phyloP scores from a whole-genome alignment of 1,284 basidiomycete species.

The Rhodotorula sp. region DNA sequence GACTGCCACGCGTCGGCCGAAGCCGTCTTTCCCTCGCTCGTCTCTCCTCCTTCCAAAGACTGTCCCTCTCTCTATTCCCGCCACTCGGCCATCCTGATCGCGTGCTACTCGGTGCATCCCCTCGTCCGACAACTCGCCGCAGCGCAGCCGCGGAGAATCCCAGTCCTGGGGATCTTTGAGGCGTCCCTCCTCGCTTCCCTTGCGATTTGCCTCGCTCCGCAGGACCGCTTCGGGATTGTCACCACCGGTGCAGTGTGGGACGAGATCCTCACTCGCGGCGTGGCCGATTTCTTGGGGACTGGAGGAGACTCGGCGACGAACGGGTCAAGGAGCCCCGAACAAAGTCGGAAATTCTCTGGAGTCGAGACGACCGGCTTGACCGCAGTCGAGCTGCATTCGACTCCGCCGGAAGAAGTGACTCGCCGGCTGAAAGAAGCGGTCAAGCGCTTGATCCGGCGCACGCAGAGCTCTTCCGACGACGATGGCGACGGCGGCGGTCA shows the following conservation, averaged over 20 bases:
- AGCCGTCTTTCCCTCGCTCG: conserved; percentile 40
- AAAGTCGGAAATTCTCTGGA: conserved; percentile 48
- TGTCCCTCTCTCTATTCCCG: conserved; percentile 11
- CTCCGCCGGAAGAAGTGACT: conserved; percentile 49
- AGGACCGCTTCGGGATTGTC: conserved; percentile 53
- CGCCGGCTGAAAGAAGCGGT: conserved; percentile 47
- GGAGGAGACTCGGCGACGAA: neutral
- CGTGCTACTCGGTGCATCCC: conserved; percentile 58
- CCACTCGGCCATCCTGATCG: conserved; percentile 54
- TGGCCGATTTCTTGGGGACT: conserved; percentile 45
- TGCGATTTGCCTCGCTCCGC: conserved; percentile 32
- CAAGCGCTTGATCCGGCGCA: conserved; percentile 41
- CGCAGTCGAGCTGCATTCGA: conserved; percentile 54
- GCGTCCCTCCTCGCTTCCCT: conserved; percentile 52
- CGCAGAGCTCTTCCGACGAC: too few relatives aligned
- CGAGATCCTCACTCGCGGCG: conserved; percentile 50
- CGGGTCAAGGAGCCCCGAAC: neutral
- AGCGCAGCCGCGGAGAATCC: conserved; percentile 5
- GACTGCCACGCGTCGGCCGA: conserved; percentile 52
- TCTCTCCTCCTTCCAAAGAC: neutral
- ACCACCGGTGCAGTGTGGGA: conserved; percentile 57
- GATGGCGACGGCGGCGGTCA: conserved; percentile 34
- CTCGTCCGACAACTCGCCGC: conserved; percentile 53
- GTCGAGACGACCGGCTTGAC: conserved; percentile 55
- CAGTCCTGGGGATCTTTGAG: conserved; percentile 57